Percentiles rank a stretch among this genome's conserved stretches.
Conservation (phyloP, 768 basidiomycete genomes). For the Lactarius tabidus region DNA sequence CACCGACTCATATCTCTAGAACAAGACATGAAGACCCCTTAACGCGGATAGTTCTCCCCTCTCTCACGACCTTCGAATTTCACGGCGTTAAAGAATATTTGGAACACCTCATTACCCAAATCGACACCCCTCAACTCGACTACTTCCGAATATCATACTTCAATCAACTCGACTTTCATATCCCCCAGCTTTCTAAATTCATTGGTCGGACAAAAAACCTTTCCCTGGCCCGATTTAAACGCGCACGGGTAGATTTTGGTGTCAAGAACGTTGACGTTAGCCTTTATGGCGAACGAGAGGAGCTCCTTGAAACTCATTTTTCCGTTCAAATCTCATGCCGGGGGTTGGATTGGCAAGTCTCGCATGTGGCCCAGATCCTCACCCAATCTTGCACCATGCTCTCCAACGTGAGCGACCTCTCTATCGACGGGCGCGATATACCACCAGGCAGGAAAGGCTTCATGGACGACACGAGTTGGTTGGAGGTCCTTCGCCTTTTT, state of each 20-base stretch:
- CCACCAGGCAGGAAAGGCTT: neutral
- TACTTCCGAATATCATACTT: neutral
- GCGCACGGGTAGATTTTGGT: neutral
- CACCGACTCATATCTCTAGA: neutral
- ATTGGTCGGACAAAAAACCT: neutral
- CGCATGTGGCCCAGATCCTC: neutral
- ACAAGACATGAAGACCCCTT: neutral
- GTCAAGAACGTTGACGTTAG: neutral
- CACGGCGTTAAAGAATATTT: slow-evolving; percentile 1
- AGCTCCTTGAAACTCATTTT: neutral
- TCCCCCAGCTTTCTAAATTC: neutral
- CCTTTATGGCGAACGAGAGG: neutral
- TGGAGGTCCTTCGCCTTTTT: slow-evolving; percentile 2
- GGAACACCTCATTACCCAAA: neutral
- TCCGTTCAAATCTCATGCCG: neutral
- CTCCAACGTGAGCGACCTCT: neutral
- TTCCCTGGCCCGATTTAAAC: neutral
- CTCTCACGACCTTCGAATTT: neutral
- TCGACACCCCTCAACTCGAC: neutral
- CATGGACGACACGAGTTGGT: neutral
- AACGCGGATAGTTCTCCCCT: neutral
- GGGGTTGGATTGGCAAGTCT: slow-evolving; percentile 5
- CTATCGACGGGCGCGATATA: neutral
- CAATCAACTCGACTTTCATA: neutral
- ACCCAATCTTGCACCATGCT: neutral